These are phyloP conservation scores for Heliocybe sulcata DNA, from an alignment of 1,284 basidiomycete species.

Conservation along the genomic window DNA sequence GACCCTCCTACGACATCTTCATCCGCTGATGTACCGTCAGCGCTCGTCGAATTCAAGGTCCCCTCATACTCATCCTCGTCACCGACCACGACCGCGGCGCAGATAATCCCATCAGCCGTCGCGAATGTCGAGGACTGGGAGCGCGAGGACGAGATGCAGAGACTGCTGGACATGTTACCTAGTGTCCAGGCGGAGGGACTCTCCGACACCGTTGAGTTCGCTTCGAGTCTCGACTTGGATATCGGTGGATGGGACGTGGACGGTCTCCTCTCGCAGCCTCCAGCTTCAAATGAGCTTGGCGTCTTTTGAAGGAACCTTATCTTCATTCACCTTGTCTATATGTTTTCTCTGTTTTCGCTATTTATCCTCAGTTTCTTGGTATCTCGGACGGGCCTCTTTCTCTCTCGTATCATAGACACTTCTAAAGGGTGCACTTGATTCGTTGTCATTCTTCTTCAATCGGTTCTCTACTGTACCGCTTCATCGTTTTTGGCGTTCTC, in stretches of 20 bases:
- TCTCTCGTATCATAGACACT: background rate
- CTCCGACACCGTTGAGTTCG: constrained; percentile 4
- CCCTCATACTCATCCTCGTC: background rate
- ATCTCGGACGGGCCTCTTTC: background rate
- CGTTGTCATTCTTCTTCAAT: constrained; percentile 5
- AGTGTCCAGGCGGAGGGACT: constrained; percentile 7
- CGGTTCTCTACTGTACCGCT: constrained; percentile 4
- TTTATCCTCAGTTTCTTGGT: background rate
- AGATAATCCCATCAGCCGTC: background rate
- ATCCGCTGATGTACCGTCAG: background rate
- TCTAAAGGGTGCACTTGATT: background rate
- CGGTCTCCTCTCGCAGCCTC: background rate
- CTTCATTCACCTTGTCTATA: background rate
- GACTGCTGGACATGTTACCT: constrained; percentile 10
- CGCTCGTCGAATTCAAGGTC: background rate
- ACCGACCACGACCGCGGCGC: background rate
- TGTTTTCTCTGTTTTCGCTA: constrained; percentile 1
- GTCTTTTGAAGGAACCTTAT: background rate
- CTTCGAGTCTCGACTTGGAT: background rate
- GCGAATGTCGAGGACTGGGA: constrained; percentile 8
- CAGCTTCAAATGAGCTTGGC: background rate
- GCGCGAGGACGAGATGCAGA: constrained; percentile 10
- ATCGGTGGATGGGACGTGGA: background rate
- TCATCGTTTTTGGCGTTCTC: constrained; percentile 13
- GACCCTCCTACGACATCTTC: constrained; percentile 7